Evolutionary conservation across 495 filamentous ascomycete genomes (phyloP).

Genomic region (Eremomyces bilateralis): DNA sequence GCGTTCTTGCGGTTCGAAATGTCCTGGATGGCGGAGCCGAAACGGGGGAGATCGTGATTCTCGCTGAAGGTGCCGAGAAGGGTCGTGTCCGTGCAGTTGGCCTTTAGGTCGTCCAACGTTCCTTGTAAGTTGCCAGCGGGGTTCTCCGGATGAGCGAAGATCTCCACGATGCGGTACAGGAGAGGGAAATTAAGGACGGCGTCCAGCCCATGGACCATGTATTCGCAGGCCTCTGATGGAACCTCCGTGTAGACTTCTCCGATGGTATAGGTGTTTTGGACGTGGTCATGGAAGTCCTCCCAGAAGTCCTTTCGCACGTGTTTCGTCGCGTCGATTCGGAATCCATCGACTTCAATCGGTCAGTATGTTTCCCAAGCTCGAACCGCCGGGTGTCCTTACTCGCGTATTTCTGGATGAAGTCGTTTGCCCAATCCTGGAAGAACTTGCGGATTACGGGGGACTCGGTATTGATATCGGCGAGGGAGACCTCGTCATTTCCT

Average conservation of each 20-base stretch:
- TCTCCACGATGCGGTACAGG: constrained; percentile 11
- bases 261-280: too few species aligned
- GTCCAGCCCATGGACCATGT: constrained; percentile 22
- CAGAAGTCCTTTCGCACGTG: constrained; percentile 55
- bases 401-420: constrained; percentile 42
- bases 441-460: constrained; percentile 29
- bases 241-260: constrained; percentile 57
- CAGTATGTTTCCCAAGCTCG: not conserved
- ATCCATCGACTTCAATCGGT: constrained; percentile 32
- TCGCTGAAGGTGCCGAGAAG: constrained; percentile 55
- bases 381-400: constrained; percentile 12
- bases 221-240: too few species aligned
- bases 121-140: not conserved
- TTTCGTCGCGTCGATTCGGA: constrained; percentile 55
- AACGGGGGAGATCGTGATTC: constrained; percentile 44
- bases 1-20: constrained; percentile 41
- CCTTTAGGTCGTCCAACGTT: constrained; percentile 15
- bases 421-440: constrained; percentile 43
- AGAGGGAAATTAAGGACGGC: constrained; percentile 51
- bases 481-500: constrained; percentile 35
- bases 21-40: constrained; percentile 12
- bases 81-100: constrained; percentile 33
- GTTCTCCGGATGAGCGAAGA: not conserved
- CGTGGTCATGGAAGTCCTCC: constrained; percentile 33
- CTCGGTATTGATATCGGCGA: constrained; percentile 52